A percentile compares a stretch with the other conserved stretches of the same genome.
Evolutionary conservation across 768 basidiomycete genomes (phyloP).

Genomic region (Panaeolus papilionaceus): DNA sequence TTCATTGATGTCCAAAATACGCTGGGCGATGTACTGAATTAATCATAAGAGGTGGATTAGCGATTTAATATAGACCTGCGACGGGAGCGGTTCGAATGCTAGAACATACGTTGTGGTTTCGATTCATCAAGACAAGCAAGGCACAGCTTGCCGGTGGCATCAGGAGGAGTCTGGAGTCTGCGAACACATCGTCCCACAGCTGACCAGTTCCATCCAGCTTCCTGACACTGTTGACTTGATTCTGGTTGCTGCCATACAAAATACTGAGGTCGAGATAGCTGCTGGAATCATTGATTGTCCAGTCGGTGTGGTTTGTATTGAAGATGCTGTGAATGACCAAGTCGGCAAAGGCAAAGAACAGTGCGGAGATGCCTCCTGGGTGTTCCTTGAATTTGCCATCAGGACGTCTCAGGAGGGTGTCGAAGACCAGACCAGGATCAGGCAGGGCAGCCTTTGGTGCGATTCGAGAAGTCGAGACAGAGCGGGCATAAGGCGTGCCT

Average conservation of each 20-base stretch:
- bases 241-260: slow-evolving; percentile 68
- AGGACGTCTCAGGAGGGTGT: slow-evolving; percentile 63
- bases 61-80: not conserved
- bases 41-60: slow-evolving; percentile 15
- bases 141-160: slow-evolving; percentile 80
- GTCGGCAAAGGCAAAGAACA: slow-evolving; percentile 84
- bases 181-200: slow-evolving; percentile 73
- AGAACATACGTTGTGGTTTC: slow-evolving; percentile 74
- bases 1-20: slow-evolving; percentile 75
- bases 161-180: slow-evolving; percentile 65
- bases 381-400: slow-evolving; percentile 50
- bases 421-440: slow-evolving; percentile 72
- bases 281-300: slow-evolving; percentile 64
- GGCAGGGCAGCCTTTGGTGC: slow-evolving; percentile 57
- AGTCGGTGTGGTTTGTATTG: slow-evolving; percentile 55
- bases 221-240: slow-evolving; percentile 55
- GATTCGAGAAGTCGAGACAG: slow-evolving; percentile 57
- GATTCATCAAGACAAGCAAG: slow-evolving; percentile 68
- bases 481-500: slow-evolving; percentile 70
- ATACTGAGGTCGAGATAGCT: slow-evolving; percentile 82
- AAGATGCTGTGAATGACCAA: slow-evolving; percentile 79
- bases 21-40: slow-evolving; percentile 70
- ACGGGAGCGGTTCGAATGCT: not conserved
- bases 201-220: slow-evolving; percentile 69
- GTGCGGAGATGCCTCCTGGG: slow-evolving; percentile 72